A percentile compares a stretch with the other conserved stretches of the same genome.
Evolutionary conservation across 176 grass and related monocot species (phyloP).

Genomic region (Avena atlantica): DNA sequence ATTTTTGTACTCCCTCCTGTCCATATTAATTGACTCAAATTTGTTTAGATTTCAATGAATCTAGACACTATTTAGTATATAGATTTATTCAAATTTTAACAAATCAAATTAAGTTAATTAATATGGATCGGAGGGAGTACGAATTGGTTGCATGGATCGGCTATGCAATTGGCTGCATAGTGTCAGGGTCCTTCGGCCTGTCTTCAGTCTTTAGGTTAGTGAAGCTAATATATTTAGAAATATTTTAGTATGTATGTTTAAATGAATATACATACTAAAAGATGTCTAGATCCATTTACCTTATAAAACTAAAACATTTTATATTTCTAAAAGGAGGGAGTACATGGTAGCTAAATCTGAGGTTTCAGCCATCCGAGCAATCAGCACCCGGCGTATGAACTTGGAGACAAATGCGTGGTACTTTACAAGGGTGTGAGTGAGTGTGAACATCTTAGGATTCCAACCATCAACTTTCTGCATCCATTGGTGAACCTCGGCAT

Average conservation of each 20-base stretch:
- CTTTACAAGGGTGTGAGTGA: slow-evolving; percentile 69
- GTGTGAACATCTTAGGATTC: slow-evolving; percentile 90
- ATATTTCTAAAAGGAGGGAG: too few species aligned
- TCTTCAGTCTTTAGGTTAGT: slow-evolving; percentile 48
- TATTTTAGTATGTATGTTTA: too few species aligned
- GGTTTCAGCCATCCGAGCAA: slow-evolving; percentile 75
- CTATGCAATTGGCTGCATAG: slow-evolving; percentile 47
- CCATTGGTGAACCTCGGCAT: slow-evolving; percentile 64
- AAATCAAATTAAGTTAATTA: too few species aligned
- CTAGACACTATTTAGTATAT: too few species aligned
- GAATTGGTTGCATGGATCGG: neutral
- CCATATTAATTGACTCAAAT: too few species aligned
- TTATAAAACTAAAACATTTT: too few species aligned
- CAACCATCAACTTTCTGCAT: slow-evolving; percentile 86
- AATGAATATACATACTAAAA: too few species aligned
- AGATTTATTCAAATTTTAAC: too few species aligned
- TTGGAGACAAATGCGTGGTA: slow-evolving; percentile 81
- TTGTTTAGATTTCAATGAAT: too few species aligned
- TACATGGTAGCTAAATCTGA: slow-evolving; percentile 85
- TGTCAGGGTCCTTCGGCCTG: slow-evolving; percentile 70
- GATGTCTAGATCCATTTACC: too few species aligned
- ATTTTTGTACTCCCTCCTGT: slow-evolving; percentile 11
- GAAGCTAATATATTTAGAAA: too few species aligned
- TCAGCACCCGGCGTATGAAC: slow-evolving; percentile 79
- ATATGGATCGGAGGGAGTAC: neutral